Evolutionary conservation across 371 early-diverging fungal genomes (phyloP).

Genomic region (Coemansia sp.): DNA sequence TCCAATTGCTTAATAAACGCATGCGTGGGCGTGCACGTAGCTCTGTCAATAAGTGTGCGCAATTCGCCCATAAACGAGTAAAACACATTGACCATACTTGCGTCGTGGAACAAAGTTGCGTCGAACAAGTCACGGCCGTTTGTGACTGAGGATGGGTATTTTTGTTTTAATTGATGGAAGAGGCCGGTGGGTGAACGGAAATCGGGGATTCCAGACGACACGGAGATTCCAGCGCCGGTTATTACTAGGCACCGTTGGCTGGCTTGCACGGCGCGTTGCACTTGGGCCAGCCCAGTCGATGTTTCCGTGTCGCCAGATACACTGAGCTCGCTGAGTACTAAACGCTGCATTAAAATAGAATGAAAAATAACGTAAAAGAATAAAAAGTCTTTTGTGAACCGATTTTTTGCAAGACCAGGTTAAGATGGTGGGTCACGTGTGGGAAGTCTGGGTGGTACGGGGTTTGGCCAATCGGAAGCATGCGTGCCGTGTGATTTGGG

Average conservation of each 20-base stretch:
- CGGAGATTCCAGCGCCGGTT: constrained; percentile 52
- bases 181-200: constrained; percentile 82
- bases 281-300: constrained; percentile 4
- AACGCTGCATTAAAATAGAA: constrained; percentile 14
- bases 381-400: not conserved
- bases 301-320: not conserved
- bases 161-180: constrained; percentile 77
- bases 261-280: constrained; percentile 42
- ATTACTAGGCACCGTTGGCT: constrained; percentile 49
- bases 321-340: constrained; percentile 14
- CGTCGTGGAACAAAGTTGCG: constrained; percentile 82
- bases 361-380: not conserved
- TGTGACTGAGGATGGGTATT: constrained; percentile 58
- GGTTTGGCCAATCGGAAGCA: too few relatives aligned
- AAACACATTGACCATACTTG: constrained; percentile 76
- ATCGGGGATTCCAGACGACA: constrained; percentile 58
- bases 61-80: constrained; percentile 95
- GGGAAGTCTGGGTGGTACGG: too few relatives aligned
- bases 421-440: too few relatives aligned
- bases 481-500: too few relatives aligned
- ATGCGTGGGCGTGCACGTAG: constrained; percentile 87
- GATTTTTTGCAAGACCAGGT: too few relatives aligned
- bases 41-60: constrained; percentile 70
- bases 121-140: constrained; percentile 97
- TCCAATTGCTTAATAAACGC: constrained; percentile 78